A percentile compares a stretch with the other conserved stretches of the same genome.
Conservation (phyloP, 1,284 basidiomycete species). For the Veloporphyrellus conicus region DNA sequence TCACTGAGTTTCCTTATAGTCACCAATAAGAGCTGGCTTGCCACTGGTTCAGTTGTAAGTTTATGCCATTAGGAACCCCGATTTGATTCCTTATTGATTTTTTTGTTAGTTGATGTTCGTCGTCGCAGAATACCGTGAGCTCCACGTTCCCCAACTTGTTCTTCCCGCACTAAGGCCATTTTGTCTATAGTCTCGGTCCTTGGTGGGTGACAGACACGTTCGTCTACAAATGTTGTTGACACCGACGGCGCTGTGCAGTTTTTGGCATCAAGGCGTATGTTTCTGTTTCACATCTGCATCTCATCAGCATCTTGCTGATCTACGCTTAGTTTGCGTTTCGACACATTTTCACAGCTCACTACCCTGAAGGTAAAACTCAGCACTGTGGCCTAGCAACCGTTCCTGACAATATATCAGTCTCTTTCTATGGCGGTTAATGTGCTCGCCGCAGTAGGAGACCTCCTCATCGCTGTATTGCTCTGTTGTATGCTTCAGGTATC, state of each 20-base stretch:
- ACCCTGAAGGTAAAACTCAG: slow-evolving; percentile 24
- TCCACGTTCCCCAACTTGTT: too few relatives aligned
- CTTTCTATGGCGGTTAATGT: slow-evolving; percentile 57
- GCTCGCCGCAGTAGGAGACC: slow-evolving; percentile 56
- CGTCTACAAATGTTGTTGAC: slow-evolving; percentile 1
- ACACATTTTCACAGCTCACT: slow-evolving; percentile 41
- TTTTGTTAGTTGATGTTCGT: slow-evolving; percentile 36
- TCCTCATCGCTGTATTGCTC: slow-evolving; percentile 52
- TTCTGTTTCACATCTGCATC: not conserved
- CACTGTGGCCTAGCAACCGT: too few relatives aligned
- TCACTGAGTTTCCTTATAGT: slow-evolving; percentile 17
- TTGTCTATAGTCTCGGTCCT: slow-evolving; percentile 16
- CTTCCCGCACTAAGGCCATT: slow-evolving; percentile 6
- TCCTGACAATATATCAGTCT: slow-evolving; percentile 16
- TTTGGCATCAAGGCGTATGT: slow-evolving; percentile 41
- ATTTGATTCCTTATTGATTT: slow-evolving; percentile 1
- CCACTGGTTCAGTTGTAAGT: slow-evolving; percentile 27
- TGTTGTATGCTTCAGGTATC: slow-evolving; percentile 50
- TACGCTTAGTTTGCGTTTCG: slow-evolving; percentile 27
- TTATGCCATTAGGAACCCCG: not conserved
- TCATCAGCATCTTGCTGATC: not conserved
- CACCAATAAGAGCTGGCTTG: slow-evolving; percentile 29
- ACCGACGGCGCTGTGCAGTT: slow-evolving; percentile 25
- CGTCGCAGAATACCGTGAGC: slow-evolving; percentile 50
- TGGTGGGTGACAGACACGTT: slow-evolving; percentile 15